Percentiles rank a stretch among this genome's conserved stretches.
phyloP scores from a whole-genome alignment of 805 yeast genomes.

The Saccharomycopsis sp. region DNA sequence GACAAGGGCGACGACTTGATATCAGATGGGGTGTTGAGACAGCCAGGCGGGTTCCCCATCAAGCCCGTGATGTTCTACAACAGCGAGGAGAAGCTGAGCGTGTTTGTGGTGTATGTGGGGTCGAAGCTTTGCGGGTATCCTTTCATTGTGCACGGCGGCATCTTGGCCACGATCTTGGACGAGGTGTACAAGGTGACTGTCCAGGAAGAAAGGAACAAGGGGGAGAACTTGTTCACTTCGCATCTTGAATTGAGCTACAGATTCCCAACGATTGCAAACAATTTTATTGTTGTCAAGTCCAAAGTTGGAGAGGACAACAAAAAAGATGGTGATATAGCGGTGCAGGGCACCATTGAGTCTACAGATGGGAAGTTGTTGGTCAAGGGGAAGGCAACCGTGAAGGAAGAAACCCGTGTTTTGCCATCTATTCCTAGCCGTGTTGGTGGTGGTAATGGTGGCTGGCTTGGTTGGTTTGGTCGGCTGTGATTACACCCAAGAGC shows the following conservation, averaged over 20 bases:
- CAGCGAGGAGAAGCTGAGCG: constrained; percentile 44
- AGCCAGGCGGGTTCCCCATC: constrained; percentile 74
- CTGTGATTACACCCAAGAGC: too few species aligned
- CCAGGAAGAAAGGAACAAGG: constrained; percentile 29
- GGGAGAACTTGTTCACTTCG: constrained; percentile 20
- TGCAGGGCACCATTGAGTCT: constrained; percentile 46
- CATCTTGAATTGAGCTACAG: constrained; percentile 44
- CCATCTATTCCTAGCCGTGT: too few species aligned
- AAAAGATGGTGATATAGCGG: constrained; percentile 28
- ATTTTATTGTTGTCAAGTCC: constrained; percentile 59
- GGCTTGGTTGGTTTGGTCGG: background rate
- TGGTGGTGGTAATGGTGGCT: background rate
- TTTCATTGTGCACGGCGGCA: constrained; percentile 81
- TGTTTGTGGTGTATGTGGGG: constrained; percentile 70
- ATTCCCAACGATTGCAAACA: constrained; percentile 71
- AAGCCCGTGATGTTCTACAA: constrained; percentile 53
- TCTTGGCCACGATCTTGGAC: constrained; percentile 70
- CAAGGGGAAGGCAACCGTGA: constrained; percentile 31
- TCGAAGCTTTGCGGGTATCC: constrained; percentile 79
- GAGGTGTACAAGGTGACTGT: constrained; percentile 58
- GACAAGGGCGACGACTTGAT: constrained; percentile 4
- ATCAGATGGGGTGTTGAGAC: constrained; percentile 34
- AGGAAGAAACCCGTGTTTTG: background rate
- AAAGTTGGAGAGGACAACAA: constrained; percentile 27
- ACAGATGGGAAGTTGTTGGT: constrained; percentile 48